Conservation (phyloP, 768 basidiomycete species). For the Strobilomyces confusus region DNA sequence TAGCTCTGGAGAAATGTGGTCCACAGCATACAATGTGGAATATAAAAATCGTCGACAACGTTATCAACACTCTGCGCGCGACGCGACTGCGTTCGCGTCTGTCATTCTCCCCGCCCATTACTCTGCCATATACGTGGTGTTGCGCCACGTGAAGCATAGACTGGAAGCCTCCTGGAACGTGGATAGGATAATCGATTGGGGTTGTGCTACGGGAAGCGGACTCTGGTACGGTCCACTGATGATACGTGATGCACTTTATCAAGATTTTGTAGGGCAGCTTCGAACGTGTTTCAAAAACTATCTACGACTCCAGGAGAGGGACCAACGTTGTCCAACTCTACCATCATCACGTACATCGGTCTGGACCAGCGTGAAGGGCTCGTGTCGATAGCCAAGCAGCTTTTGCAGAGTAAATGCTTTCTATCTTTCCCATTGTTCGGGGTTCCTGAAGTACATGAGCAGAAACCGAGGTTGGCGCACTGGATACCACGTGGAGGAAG, state of each 20-base stretch:
- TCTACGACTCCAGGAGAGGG: slow-evolving; percentile 25
- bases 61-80: slow-evolving; percentile 56
- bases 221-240: slow-evolving; percentile 56
- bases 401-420: slow-evolving; percentile 48
- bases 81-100: slow-evolving; percentile 82
- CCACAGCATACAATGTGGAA: slow-evolving; percentile 47
- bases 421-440: not conserved
- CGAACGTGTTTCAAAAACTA: slow-evolving; percentile 56
- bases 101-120: slow-evolving; percentile 86
- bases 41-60: slow-evolving; percentile 62
- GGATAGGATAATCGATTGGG: slow-evolving; percentile 76
- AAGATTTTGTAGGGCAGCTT: slow-evolving; percentile 51
- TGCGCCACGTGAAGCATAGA: slow-evolving; percentile 61
- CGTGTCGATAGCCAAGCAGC: slow-evolving; percentile 58
- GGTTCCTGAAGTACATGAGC: slow-evolving; percentile 9
- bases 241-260: slow-evolving; percentile 5
- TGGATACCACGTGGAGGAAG: slow-evolving; percentile 54
- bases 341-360: slow-evolving; percentile 59
- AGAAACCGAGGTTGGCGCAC: slow-evolving; percentile 47
- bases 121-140: slow-evolving; percentile 71
- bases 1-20: slow-evolving; percentile 43
- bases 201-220: slow-evolving; percentile 76
- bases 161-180: slow-evolving; percentile 59
- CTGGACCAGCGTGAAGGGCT: slow-evolving; percentile 78
- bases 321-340: slow-evolving; percentile 44